Base-by-base conservation (phyloP, 306 rosid species). In the Spatholobus suberectus region DNA sequence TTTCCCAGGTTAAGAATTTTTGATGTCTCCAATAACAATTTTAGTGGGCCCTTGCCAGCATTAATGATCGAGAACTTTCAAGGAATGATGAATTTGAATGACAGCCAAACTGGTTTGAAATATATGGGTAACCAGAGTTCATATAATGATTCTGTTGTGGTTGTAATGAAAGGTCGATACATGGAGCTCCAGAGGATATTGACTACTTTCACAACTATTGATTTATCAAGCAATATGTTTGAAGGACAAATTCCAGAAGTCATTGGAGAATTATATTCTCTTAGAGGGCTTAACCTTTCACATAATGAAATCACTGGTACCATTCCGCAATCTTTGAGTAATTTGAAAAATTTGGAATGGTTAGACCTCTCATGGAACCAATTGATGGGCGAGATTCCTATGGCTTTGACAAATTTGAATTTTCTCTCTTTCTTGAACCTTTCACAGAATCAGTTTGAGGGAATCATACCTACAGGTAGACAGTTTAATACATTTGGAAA, bases 401-500 rank as follows among this genome's bases (percentile, higher is more conserved):
- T n/a, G n/a, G n/a, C n/a, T n/a, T n/a, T n/a, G n/a, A n/a, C n/a
- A n/a, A n/a, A n/a, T 68, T 38, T 89, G 38, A 82, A 24, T 8
- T 85, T 43, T 4, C 82, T 87, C 0, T 34, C 63, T 0, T 0
- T 35, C 4, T 40, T 87, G 58, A 84, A 85, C 21, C 87, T 89
- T 46, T 89, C 88, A 3, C 35, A 77, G 17, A 87, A 89, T 77
- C 38, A 69, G 0, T 21, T 87, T 0, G 78, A 17, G 5, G 89
- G 90, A n/a, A 11, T 11, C 4, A 85, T 89, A 23, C 92, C 90
- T 3, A 58, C 6, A 8, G 81, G 90, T 4, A 23, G 35, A 14
- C 88, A 89, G 8, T 89, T 89, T 35, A 6, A 57, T 11, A 89
- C 90, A 27, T 89, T 85, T 63, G 34, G 6, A 8, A 80, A 17